These are phyloP conservation scores for Ceratocystis alfenasii DNA, from an alignment of 2,329 filamentous ascomycete genomes.

Conservation along the genomic window DNA sequence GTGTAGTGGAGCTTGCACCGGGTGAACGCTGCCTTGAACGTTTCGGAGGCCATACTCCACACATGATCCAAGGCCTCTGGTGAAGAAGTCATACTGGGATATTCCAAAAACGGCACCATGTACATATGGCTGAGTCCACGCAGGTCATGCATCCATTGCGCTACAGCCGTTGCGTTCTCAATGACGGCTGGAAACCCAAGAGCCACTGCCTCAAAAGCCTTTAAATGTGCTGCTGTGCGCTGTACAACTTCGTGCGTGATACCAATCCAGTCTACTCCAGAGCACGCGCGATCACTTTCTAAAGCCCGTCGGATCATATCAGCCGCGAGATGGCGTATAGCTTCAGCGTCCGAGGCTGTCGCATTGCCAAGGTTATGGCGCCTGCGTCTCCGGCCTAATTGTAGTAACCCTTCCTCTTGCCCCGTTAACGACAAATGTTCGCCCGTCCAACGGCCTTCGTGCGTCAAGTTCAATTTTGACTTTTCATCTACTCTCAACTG, in stretches of 20 bases:
- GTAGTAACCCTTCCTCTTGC: slow-evolving; percentile 26
- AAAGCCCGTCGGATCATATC: not conserved
- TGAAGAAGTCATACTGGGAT: slow-evolving; percentile 28
- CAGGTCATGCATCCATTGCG: slow-evolving; percentile 28
- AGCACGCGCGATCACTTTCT: slow-evolving; percentile 26
- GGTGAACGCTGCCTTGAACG: slow-evolving; percentile 32
- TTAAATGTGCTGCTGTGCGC: slow-evolving; percentile 30
- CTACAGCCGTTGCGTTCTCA: slow-evolving; percentile 26
- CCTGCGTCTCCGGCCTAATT: slow-evolving; percentile 31
- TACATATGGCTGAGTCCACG: slow-evolving; percentile 34
- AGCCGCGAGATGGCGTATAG: slow-evolving; percentile 25
- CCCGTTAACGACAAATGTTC: slow-evolving; percentile 22
- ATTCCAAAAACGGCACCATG: slow-evolving; percentile 36
- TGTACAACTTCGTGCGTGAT: slow-evolving; percentile 35
- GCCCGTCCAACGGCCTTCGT: slow-evolving; percentile 32
- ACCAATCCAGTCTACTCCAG: slow-evolving; percentile 35
- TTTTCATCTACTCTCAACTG: slow-evolving; percentile 27
- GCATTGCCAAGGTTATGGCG: slow-evolving; percentile 30
- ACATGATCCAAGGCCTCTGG: slow-evolving; percentile 3
- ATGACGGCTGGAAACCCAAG: slow-evolving; percentile 21
- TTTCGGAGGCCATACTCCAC: slow-evolving; percentile 29
- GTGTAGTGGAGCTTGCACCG: slow-evolving; percentile 35
- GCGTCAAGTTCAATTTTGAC: slow-evolving; percentile 33
- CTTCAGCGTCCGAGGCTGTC: slow-evolving; percentile 28
- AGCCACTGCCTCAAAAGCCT: slow-evolving; percentile 28